Evolutionary conservation across 306 rosid species (phyloP).

Genomic region (Acacia confusa): DNA sequence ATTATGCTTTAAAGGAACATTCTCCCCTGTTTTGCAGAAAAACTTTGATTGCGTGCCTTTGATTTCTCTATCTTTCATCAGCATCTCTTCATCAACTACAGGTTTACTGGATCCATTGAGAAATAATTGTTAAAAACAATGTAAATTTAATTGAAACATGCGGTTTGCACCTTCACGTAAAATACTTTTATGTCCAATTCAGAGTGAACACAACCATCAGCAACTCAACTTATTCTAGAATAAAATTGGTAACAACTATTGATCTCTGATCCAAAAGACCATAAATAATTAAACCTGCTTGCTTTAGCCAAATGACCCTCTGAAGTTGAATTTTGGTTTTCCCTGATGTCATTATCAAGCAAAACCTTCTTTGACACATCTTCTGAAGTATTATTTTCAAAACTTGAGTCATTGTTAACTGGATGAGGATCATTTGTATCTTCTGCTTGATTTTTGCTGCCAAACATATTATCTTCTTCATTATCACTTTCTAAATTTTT

Average conservation of each 20-base stretch:
- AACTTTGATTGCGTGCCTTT: slow-evolving; percentile 35
- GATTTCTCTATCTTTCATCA: slow-evolving; percentile 39
- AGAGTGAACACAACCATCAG: slow-evolving; percentile 4
- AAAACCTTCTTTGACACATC: slow-evolving; percentile 37
- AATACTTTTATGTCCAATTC: slow-evolving; percentile 1
- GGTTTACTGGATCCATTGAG: slow-evolving; percentile 49
- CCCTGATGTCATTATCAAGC: slow-evolving; percentile 36
- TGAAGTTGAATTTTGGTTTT: slow-evolving; percentile 38
- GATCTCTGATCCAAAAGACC: slow-evolving; percentile 8
- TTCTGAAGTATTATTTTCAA: slow-evolving; percentile 36
- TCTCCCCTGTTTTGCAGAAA: slow-evolving; percentile 38
- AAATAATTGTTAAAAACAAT: slow-evolving; percentile 10
- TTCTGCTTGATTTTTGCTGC: slow-evolving; percentile 30
- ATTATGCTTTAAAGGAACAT: slow-evolving; percentile 31
- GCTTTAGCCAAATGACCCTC: slow-evolving; percentile 38
- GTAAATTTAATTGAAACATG: slow-evolving; percentile 1
- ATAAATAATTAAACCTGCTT: slow-evolving; percentile 53
- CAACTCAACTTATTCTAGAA: slow-evolving; percentile 23
- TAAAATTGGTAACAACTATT: slow-evolving; percentile 7
- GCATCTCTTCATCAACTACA: slow-evolving; percentile 27
- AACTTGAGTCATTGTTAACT: slow-evolving; percentile 38
- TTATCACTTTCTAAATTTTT: slow-evolving; percentile 36
- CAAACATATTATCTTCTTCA: slow-evolving; percentile 44
- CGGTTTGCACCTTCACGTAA: neutral
- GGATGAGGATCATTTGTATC: slow-evolving; percentile 35